Evolutionary conservation across 2,329 filamentous ascomycete species (phyloP).

Genomic region (Clarireedia hainanense): DNA sequence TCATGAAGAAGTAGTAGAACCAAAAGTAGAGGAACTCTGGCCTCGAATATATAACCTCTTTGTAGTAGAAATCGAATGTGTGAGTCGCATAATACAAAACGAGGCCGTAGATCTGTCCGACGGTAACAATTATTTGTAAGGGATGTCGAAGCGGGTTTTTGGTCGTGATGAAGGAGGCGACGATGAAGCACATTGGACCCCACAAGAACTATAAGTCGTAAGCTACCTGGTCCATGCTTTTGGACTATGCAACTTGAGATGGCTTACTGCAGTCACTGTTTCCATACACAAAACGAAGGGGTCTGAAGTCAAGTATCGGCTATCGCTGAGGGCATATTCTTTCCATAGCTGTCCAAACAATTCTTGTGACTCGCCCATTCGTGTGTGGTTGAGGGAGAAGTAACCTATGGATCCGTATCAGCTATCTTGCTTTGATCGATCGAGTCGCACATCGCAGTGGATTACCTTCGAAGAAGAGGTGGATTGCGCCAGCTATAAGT

Average conservation of each 20-base stretch:
- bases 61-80: slow-evolving; percentile 40
- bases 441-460: neutral
- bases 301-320: slow-evolving; percentile 45
- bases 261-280: slow-evolving; percentile 38
- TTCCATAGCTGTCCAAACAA: slow-evolving; percentile 50
- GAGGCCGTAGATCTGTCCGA: slow-evolving; percentile 42
- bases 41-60: slow-evolving; percentile 43
- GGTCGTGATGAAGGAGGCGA: slow-evolving; percentile 38
- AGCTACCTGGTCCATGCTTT: neutral
- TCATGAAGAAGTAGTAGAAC: slow-evolving; percentile 56
- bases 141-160: slow-evolving; percentile 40
- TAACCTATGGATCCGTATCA: slow-evolving; percentile 30
- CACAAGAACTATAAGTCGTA: slow-evolving; percentile 37
- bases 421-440: neutral
- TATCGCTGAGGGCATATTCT: slow-evolving; percentile 49
- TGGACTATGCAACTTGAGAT: neutral
- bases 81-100: slow-evolving; percentile 56
- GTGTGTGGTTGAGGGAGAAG: slow-evolving; percentile 37
- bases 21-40: slow-evolving; percentile 56
- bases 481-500: slow-evolving; percentile 25
- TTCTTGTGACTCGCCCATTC: slow-evolving; percentile 34
- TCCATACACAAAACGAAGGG: slow-evolving; percentile 50
- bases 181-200: slow-evolving; percentile 50
- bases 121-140: slow-evolving; percentile 36
- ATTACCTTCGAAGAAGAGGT: slow-evolving; percentile 30